Evolutionary conservation across 257 asterid species (phyloP).

Genomic region (Solanum rostratum): DNA sequence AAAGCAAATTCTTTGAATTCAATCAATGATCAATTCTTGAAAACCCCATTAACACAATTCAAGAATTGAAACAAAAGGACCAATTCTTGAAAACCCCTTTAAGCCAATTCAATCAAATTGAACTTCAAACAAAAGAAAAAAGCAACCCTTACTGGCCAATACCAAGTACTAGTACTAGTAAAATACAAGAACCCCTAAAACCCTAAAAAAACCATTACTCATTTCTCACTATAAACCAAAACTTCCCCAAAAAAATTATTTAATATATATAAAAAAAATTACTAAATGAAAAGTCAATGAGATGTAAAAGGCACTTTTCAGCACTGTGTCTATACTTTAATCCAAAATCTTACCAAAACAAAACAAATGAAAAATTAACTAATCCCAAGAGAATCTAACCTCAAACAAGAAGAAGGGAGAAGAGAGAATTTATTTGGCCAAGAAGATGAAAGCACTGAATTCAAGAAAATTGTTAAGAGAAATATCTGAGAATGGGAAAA

Average conservation of each 20-base stretch:
- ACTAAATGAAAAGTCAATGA: neutral
- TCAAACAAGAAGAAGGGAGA: neutral
- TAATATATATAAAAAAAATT: neutral
- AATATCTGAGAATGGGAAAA: constrained; percentile 19
- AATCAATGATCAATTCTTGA: neutral
- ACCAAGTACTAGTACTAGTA: neutral
- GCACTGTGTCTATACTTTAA: too few species aligned
- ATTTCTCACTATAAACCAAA: neutral
- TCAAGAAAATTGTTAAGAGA: constrained; percentile 7
- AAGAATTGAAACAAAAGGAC: too few species aligned
- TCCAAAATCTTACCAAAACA: neutral
- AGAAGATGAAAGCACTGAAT: constrained; percentile 4
- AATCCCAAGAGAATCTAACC: neutral
- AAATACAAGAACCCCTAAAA: constrained; percentile 36
- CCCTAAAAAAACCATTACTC: constrained; percentile 15
- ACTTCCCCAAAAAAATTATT: neutral
- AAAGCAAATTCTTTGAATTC: neutral
- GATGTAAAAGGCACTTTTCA: neutral
- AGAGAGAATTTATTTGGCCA: neutral
- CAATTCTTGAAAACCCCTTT: too few species aligned
- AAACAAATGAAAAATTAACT: neutral
- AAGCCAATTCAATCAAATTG: too few species aligned
- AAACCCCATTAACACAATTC: neutral
- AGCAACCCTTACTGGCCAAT: too few species aligned
- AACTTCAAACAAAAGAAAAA: too few species aligned